A percentile compares a stretch with the other conserved stretches of the same genome.
Conservation (phyloP, 2,329 filamentous ascomycete species). For the Epichloe hybrida region DNA sequence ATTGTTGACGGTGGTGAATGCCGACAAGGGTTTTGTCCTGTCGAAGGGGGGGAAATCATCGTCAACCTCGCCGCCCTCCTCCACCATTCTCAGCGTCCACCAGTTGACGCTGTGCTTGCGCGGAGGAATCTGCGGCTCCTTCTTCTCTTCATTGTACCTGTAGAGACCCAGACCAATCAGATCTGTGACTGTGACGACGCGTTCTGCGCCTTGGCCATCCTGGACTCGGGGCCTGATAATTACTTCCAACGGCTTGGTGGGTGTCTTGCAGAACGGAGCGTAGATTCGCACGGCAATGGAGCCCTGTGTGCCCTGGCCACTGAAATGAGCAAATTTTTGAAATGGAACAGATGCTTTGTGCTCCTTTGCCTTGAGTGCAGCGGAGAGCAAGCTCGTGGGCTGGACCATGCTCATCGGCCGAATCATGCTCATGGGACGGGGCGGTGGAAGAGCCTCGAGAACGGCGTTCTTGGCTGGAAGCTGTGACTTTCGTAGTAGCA, state of each 20-base stretch:
- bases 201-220: slow-evolving; percentile 46
- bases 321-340: slow-evolving; percentile 62
- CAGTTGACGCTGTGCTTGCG: slow-evolving; percentile 66
- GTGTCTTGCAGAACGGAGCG: slow-evolving; percentile 53
- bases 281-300: slow-evolving; percentile 68
- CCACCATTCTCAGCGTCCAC: slow-evolving; percentile 73
- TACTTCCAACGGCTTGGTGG: slow-evolving; percentile 55
- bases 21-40: slow-evolving; percentile 57
- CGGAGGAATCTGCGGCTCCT: slow-evolving; percentile 49
- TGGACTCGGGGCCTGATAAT: slow-evolving; percentile 57
- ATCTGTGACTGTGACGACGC: slow-evolving; percentile 60
- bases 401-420: slow-evolving; percentile 53
- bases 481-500: slow-evolving; percentile 48
- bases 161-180: slow-evolving; percentile 71
- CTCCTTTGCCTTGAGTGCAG: slow-evolving; percentile 58
- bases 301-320: slow-evolving; percentile 64
- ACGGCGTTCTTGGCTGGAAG: slow-evolving; percentile 41
- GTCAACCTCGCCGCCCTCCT: slow-evolving; percentile 73
- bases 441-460: slow-evolving; percentile 55
- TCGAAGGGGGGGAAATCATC: slow-evolving; percentile 76
- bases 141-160: slow-evolving; percentile 64
- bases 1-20: slow-evolving; percentile 74
- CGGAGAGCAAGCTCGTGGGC: slow-evolving; percentile 57
- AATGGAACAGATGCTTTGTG: slow-evolving; percentile 58
- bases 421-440: slow-evolving; percentile 51